phyloP scores from a whole-genome alignment of 805 yeast species.

The Candida berthetii region DNA sequence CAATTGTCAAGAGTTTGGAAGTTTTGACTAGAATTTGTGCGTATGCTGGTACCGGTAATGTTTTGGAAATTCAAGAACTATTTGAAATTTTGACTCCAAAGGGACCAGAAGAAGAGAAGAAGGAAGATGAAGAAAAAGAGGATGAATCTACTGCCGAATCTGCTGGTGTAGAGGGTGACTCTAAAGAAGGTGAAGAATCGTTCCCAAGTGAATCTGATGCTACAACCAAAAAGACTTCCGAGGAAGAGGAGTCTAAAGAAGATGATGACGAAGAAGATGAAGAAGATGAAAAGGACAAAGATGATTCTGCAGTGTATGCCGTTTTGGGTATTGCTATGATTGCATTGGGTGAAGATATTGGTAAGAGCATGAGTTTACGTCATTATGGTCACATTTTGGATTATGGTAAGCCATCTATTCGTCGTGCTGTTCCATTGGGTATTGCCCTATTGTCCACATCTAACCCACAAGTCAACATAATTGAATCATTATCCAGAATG shows the following conservation, averaged over 20 bases:
- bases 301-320: conserved; percentile 62
- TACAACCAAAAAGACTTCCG: conserved; percentile 23
- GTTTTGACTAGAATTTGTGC: conserved; percentile 90
- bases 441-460: conserved; percentile 93
- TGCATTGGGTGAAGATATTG: conserved; percentile 97
- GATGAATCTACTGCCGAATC: conserved; percentile 38
- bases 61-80: conserved; percentile 85
- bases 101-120: conserved; percentile 53
- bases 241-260: conserved; percentile 13
- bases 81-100: conserved; percentile 77
- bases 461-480: conserved; percentile 94
- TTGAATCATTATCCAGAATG: conserved; percentile 91
- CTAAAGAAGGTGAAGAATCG: conserved; percentile 19
- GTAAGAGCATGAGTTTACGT: conserved; percentile 95
- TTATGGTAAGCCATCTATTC: conserved; percentile 86
- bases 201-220: too few species aligned
- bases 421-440: conserved; percentile 96
- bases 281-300: conserved; percentile 26
- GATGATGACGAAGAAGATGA: conserved; percentile 23
- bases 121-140: conserved; percentile 54
- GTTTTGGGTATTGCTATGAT: conserved; percentile 92
- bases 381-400: conserved; percentile 98
- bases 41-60: conserved; percentile 97
- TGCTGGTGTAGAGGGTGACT: conserved; percentile 23
- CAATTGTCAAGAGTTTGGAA: conserved; percentile 82